These are phyloP conservation scores for Xerocomellus dryophilus DNA, from an alignment of 768 basidiomycete genomes.

Conservation along the genomic window DNA sequence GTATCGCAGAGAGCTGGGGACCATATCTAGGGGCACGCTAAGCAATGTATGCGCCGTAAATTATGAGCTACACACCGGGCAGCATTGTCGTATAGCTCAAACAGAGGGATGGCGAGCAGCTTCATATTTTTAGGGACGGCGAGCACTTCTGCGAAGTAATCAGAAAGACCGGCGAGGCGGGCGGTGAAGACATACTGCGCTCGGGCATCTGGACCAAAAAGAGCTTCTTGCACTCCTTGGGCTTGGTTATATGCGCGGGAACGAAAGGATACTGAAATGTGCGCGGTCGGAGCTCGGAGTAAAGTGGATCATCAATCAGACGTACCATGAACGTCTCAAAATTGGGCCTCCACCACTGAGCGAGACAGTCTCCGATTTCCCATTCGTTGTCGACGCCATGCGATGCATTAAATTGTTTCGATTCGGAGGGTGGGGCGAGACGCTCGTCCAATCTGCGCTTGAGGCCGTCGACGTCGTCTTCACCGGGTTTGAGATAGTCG, in stretches of 20 bases:
- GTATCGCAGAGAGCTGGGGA: slow-evolving; percentile 91
- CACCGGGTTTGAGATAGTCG: slow-evolving; percentile 97
- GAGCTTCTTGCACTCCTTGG: slow-evolving; percentile 96
- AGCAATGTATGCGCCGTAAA: slow-evolving; percentile 1
- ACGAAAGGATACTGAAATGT: slow-evolving; percentile 79
- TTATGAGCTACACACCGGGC: slow-evolving; percentile 53
- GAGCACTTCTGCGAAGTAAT: slow-evolving; percentile 67
- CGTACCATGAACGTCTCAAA: slow-evolving; percentile 98
- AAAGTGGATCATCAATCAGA: slow-evolving; percentile 10
- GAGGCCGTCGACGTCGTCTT: slow-evolving; percentile 88
- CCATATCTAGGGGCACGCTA: slow-evolving; percentile 56
- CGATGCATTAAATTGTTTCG: slow-evolving; percentile 69
- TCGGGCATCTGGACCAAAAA: slow-evolving; percentile 96
- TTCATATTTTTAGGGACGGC: slow-evolving; percentile 99
- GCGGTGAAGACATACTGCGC: slow-evolving; percentile 57
- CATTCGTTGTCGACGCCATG: slow-evolving; percentile 86
- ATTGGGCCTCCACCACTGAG: slow-evolving; percentile 98
- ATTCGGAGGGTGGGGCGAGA: slow-evolving; percentile 74
- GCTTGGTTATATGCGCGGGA: slow-evolving; percentile 94
- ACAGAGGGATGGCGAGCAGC: slow-evolving; percentile 91
- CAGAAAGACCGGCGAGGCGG: neutral
- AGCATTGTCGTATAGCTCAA: slow-evolving; percentile 97
- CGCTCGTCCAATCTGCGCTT: slow-evolving; percentile 87
- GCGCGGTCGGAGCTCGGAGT: neutral
- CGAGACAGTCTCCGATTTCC: slow-evolving; percentile 96